Evolutionary conservation across 139 green algal species (phyloP), one percentile per base, ranked within the genome.

Genomic region (Tetradesmus lagerheimii): DNA sequence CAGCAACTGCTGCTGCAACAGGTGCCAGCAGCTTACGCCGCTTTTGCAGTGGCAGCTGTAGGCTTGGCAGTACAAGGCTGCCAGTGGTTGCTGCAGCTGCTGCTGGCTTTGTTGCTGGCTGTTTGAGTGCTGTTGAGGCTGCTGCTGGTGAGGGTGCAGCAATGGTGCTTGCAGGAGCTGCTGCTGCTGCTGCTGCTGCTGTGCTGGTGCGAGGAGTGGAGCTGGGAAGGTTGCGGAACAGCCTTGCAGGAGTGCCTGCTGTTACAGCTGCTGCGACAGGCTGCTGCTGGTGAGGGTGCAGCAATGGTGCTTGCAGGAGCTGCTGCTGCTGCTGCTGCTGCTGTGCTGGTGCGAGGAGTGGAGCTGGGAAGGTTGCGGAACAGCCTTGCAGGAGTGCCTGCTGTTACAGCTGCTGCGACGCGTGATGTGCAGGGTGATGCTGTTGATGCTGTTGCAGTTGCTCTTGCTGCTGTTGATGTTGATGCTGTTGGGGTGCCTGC

Each of bases 391-490:
- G 29, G 34, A 47, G 35, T 45, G 35, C 31, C 12, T 45, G 80
- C 43, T 45, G 0, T 8, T 16, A 14, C 8, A 14, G 75, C 35
- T 74, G 80, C 45, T 23, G 45, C 11, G 23, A n/a, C 27, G 12
- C 15, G 0, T 47, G 41, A 20, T 31, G 31, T 8, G 5, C 14
- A 15, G 14, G 77, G 8, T 74, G n/a, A 20, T 71, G 43, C 41
- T 75, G 80, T 2, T 86, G 80, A 9, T n/a, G 47, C 80, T 86
- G 80, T 29, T 82, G 12, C 35, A 45, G 76, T 15, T 82, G 76
- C 35, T 81, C 12, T 29, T 82, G 31, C 35, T 53, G 76, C 37
- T 82, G 37, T 25, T 6, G 41, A 27, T 53, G 41, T 43, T 85
- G 79, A 27, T 85, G 79, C 79, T 71, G 80, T 12, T 85, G 80